Evolutionary conservation across 1,284 basidiomycete species (phyloP).

Genomic region (Filobasidium uniguttulatum): DNA sequence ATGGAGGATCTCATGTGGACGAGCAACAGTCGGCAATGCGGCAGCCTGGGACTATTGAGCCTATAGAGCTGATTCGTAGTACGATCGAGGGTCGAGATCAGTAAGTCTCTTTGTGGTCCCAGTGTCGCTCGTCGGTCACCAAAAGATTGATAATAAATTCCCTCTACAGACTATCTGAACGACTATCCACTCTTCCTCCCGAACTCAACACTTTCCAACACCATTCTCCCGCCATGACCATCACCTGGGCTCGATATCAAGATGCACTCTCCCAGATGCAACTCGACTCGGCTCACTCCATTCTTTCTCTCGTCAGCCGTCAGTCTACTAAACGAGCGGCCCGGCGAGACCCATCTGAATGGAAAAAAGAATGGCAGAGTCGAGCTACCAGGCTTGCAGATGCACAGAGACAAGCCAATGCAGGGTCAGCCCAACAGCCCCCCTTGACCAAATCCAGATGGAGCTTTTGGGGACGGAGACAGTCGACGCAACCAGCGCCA

Average conservation of each 20-base stretch:
- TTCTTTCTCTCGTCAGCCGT: conserved; percentile 21
- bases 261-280: conserved; percentile 27
- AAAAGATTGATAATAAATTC: conserved; percentile 4
- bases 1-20: conserved; percentile 17
- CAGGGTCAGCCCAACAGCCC: background rate
- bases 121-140: background rate
- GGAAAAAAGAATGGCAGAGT: conserved; percentile 23
- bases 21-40: too few species aligned
- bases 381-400: conserved; percentile 31
- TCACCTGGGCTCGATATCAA: conserved; percentile 26
- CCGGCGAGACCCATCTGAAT: conserved; percentile 12
- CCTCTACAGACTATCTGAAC: conserved; percentile 13
- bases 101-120: conserved; percentile 17
- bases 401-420: conserved; percentile 6
- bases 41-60: too few species aligned
- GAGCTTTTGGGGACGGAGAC: conserved; percentile 32
- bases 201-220: conserved; percentile 29
- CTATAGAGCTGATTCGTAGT: conserved; percentile 20
- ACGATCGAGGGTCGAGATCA: conserved; percentile 17
- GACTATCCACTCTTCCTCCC: conserved; percentile 18
- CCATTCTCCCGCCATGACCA: conserved; percentile 23
- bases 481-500: conserved; percentile 18
- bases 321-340: conserved; percentile 16
- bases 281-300: conserved; percentile 24
- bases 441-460: conserved; percentile 21